Conservation (phyloP, 2,329 filamentous ascomycete genomes). For the Trichothecium roseum region DNA sequence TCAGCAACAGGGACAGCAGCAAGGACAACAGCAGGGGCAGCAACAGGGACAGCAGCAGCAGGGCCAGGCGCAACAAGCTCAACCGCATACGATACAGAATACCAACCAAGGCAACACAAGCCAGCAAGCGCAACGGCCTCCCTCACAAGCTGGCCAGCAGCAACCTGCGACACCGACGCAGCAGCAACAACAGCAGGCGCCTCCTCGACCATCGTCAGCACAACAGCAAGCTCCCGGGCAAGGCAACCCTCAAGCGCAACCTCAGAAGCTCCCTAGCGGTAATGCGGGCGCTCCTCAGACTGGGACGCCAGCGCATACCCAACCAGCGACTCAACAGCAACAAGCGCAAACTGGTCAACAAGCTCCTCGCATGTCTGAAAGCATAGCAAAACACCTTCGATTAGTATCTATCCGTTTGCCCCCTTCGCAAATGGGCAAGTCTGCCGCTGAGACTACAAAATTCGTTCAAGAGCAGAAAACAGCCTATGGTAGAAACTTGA, state of each 20-base stretch:
- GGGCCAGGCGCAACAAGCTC: constrained; percentile 12
- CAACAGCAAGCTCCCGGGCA: background rate
- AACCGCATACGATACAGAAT: background rate
- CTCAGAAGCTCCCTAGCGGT: too few relatives aligned
- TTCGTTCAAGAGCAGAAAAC: constrained; percentile 4
- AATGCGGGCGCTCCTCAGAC: too few relatives aligned
- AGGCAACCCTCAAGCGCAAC: too few relatives aligned
- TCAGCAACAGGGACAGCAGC: constrained; percentile 15
- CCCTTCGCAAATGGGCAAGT: constrained; percentile 1
- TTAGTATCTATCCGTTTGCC: background rate
- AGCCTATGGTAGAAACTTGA: constrained; percentile 4
- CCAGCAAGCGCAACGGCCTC: constrained; percentile 13
- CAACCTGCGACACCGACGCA: constrained; percentile 8
- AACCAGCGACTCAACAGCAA: too few relatives aligned
- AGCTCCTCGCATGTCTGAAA: background rate
- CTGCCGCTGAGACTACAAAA: constrained; percentile 3
- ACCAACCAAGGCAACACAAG: constrained; percentile 7
- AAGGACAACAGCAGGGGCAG: constrained; percentile 17
- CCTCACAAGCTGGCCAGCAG: constrained; percentile 9
- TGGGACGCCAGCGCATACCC: too few relatives aligned
- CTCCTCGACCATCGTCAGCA: background rate
- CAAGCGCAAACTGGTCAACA: background rate
- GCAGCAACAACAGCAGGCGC: constrained; percentile 12
- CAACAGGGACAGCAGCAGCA: constrained; percentile 11
- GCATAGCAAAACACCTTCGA: constrained; percentile 1